Evolutionary conservation across 2,329 filamentous ascomycete species (phyloP), one percentile per base, ranked within the genome.

Genomic region (Ampelomyces quisqualis): DNA sequence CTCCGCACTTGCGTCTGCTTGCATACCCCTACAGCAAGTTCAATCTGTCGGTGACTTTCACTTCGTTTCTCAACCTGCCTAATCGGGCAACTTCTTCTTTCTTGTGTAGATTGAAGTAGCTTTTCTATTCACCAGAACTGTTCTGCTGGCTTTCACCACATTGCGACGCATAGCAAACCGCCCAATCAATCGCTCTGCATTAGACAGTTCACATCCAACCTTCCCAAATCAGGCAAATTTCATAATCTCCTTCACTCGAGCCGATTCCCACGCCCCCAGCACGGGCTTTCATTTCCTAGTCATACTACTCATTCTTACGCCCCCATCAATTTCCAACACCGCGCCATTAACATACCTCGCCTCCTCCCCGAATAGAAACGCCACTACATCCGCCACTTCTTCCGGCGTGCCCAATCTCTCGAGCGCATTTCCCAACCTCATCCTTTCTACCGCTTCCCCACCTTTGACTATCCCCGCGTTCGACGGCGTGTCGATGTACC

Each of bases 401-500:
- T 71, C 72, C 1, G 72, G 61, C 24, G 62, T 69, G 0, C 73
- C 74, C 53, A 76, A 48, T 34, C 71, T 62, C 38, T 65, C 70
- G 51, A 74, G 47, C 27, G 70, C 69, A 47, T 72, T 69, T 35
- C 67, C 67, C 34, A 58, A 53, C 28, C 62, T 49, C 62, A 72
- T 67, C 48, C 60, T 59, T 48, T 67, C 57, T 5, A 75, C 67
- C 1, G 67, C 69, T 31, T 74, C 73, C 0, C 67, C 64, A 0
- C 77, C 77, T 35, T 67, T 71, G 1, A 76, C 68, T 21, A 79
- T 73, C 4, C 71, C 71, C 6, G 73, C 73, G 62, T 76, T 77
- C 5, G 69, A 70, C 11, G 73, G 72, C 35, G 73, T 76, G 46
- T 74, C 64, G 34, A 74, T 75, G 31, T 72, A 71, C 4, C 72